Conservation (phyloP, 1,284 basidiomycete species). For the Trametes polyzona region DNA sequence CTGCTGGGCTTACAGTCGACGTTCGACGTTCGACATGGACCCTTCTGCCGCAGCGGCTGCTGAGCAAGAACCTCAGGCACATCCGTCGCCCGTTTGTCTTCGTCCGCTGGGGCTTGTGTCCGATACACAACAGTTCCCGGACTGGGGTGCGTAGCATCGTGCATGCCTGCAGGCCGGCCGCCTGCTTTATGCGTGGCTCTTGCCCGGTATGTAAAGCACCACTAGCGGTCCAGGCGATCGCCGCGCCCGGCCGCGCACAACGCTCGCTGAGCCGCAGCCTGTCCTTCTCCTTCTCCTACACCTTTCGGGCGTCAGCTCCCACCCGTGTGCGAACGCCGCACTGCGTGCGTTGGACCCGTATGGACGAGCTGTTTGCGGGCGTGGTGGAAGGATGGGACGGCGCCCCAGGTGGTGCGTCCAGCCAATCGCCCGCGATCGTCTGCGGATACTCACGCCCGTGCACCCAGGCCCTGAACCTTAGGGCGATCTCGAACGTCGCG, state of each 20-base stretch:
- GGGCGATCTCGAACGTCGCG: not conserved
- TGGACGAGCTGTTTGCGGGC: conserved; percentile 3
- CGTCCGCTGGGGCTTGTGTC: too few relatives aligned
- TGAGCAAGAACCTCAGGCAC: conserved; percentile 13
- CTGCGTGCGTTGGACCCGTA: conserved; percentile 1
- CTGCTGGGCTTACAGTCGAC: not conserved
- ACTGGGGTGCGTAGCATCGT: not conserved
- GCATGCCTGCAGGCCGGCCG: not conserved
- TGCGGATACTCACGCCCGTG: not conserved
- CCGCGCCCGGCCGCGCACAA: conserved; percentile 1
- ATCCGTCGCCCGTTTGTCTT: not conserved
- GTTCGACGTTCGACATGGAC: not conserved
- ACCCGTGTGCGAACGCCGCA: conserved; percentile 14
- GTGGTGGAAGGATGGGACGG: not conserved
- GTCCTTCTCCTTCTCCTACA: not conserved
- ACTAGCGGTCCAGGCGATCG: conserved; percentile 1
- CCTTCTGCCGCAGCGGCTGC: conserved; percentile 9
- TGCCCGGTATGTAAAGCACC: conserved; percentile 12
- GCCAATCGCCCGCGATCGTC: conserved; percentile 14
- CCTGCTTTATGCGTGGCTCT: conserved; percentile 15
- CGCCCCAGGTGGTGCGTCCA: not conserved
- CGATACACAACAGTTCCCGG: too few relatives aligned
- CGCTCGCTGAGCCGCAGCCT: conserved; percentile 7
- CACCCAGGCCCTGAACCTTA: conserved; percentile 3
- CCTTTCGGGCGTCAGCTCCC: too few relatives aligned